Evolutionary conservation across 345 rosid species (phyloP).

Genomic region (Syzygium jambos): DNA sequence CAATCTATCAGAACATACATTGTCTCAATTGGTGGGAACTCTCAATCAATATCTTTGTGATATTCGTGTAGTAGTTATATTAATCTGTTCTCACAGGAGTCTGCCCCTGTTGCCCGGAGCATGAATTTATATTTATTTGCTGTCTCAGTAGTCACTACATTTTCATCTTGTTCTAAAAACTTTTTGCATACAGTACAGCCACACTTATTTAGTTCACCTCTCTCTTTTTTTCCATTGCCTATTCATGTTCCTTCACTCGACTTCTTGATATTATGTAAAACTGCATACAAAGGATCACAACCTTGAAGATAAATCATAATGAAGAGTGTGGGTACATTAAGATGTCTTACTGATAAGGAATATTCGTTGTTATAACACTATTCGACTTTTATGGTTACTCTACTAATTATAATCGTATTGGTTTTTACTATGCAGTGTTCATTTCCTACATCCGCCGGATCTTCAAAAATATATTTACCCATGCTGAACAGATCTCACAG

Average conservation of each 20-base stretch:
- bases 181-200: not conserved
- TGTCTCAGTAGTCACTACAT: not conserved
- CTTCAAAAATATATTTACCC: conserved; percentile 84
- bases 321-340: not conserved
- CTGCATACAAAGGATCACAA: not conserved
- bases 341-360: not conserved
- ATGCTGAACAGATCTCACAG: conserved; percentile 96
- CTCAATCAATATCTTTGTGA: not conserved
- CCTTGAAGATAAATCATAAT: not conserved
- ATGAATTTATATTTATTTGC: not conserved
- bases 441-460: conserved; percentile 73
- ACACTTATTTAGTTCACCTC: not conserved
- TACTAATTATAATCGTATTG: not conserved
- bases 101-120: not conserved
- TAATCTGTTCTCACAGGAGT: not conserved
- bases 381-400: not conserved
- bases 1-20: not conserved
- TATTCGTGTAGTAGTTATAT: not conserved
- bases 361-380: not conserved
- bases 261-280: not conserved
- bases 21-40: not conserved
- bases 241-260: not conserved
- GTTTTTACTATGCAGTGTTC: conserved; percentile 46
- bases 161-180: not conserved
- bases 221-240: not conserved